Conservation (phyloP, 2,329 filamentous ascomycete genomes). For the Tetracladium maxilliforme region DNA sequence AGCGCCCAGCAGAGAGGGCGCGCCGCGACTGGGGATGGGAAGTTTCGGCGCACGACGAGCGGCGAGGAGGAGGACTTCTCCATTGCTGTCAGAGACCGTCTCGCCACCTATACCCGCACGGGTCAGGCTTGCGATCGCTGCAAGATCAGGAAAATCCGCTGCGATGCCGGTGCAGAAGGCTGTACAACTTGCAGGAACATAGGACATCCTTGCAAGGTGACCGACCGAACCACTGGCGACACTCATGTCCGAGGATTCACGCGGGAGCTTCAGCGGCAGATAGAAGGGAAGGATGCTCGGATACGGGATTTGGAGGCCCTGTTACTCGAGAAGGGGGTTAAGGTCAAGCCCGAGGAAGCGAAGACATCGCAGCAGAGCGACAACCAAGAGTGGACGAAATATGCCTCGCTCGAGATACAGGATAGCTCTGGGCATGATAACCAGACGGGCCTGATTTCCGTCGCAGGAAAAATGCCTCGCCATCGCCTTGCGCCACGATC, state of each 20-base stretch:
- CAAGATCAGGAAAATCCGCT: constrained; percentile 82
- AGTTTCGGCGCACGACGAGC: too few relatives aligned
- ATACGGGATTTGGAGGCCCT: constrained; percentile 56
- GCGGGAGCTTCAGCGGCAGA: constrained; percentile 61
- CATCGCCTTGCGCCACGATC: too few relatives aligned
- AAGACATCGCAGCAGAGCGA: too few relatives aligned
- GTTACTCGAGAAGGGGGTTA: constrained; percentile 42
- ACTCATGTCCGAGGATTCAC: constrained; percentile 67
- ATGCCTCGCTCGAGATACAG: too few relatives aligned
- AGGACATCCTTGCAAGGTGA: constrained; percentile 72
- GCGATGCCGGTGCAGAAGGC: constrained; percentile 65
- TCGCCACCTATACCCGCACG: constrained; percentile 43
- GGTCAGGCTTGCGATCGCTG: constrained; percentile 82
- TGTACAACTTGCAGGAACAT: constrained; percentile 68
- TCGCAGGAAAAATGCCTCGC: too few relatives aligned
- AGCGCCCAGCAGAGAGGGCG: too few relatives aligned
- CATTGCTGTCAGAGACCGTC: constrained; percentile 32
- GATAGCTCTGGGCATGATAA: too few relatives aligned
- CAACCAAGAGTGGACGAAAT: too few relatives aligned
- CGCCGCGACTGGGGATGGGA: too few relatives aligned
- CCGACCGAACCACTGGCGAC: constrained; percentile 72
- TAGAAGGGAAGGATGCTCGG: constrained; percentile 48
- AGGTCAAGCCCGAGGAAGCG: constrained; percentile 40
- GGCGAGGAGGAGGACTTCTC: constrained; percentile 15
- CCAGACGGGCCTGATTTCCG: too few relatives aligned